Evolutionary conservation across 805 yeast genomes (phyloP), one percentile per base, ranked within the genome.

Genomic region (Candida awuae): DNA sequence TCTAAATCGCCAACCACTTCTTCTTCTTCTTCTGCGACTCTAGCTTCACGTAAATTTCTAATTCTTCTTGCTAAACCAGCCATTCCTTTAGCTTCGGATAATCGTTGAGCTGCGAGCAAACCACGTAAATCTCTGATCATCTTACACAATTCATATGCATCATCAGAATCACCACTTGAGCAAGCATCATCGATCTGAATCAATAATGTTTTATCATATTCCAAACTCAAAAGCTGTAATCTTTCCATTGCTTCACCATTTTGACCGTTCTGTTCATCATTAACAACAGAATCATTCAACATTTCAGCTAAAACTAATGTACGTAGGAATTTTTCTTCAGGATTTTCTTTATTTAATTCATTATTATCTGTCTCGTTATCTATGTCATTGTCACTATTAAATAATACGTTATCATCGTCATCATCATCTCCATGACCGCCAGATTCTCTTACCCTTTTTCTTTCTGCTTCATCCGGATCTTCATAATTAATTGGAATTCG

Each of bases 101-200:
- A 84, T 59, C 82, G 82, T 12, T 75, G 66, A 1, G 97, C 95
- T 0, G 96, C 96, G 39, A 70, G 71, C 45, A 88, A 63, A 3
- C 95, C 48, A 48, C 81, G 77, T 45, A 83, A 90, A 48, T 77
- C 81, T 49, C 77, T 75, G 49, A 90, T 66, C 52, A 82, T 75
- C 44, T 68, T 70, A 7, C 77, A 87, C 21, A 92, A 57, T 25
- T 81, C 77, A 45, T 76, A 65, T 1, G 94, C 92, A 56, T 80
- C 80, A 38, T 71, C 70, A 29, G 71, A 57, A 39, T 78, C 73
- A 30, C 76, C 72, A 17, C 77, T 81, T 15, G 75, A 67, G 59
- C 96, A 88, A 1, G 90, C 76, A 12, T 63, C 66, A 4, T 82
- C 88, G 56, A 88, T 77, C 42, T 85, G 67, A 52, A 83, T 75